Evolutionary conservation across 2,329 filamentous ascomycete species (phyloP).

Genomic region (Pseudogymnoascus sp.): DNA sequence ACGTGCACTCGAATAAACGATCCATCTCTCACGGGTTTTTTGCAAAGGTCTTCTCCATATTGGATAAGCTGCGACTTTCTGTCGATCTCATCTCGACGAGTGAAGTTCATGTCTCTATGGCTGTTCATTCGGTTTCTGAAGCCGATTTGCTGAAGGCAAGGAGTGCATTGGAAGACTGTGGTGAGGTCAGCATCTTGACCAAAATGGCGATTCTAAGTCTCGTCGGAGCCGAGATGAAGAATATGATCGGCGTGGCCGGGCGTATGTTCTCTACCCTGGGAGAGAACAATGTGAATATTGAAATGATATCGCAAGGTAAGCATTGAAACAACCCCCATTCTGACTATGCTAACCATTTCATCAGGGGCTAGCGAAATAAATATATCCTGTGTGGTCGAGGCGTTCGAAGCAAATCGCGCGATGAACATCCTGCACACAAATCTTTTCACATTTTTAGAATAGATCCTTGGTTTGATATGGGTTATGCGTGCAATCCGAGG

Average conservation of each 20-base stretch:
- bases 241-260: conserved; percentile 89
- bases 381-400: conserved; percentile 95
- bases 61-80: conserved; percentile 77
- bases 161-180: conserved; percentile 66
- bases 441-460: conserved; percentile 88
- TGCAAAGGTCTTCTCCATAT: conserved; percentile 82
- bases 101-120: conserved; percentile 96
- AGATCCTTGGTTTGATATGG: conserved; percentile 4
- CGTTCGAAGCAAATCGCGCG: conserved; percentile 79
- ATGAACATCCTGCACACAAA: conserved; percentile 96
- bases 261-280: conserved; percentile 92
- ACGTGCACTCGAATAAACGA: conserved; percentile 95
- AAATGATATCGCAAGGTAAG: conserved; percentile 98
- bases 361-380: conserved; percentile 96
- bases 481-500: background rate
- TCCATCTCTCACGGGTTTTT: conserved; percentile 95
- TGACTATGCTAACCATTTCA: conserved; percentile 13
- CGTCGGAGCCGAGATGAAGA: conserved; percentile 93
- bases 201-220: conserved; percentile 94
- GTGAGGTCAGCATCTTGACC: conserved; percentile 80
- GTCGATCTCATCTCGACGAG: conserved; percentile 95
- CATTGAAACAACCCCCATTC: background rate
- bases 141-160: conserved; percentile 59
- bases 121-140: conserved; percentile 65
- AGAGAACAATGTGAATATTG: conserved; percentile 89